These are phyloP conservation scores for Aegle marmelos DNA, from an alignment of 345 rosid genomes.

Conservation along the genomic window DNA sequence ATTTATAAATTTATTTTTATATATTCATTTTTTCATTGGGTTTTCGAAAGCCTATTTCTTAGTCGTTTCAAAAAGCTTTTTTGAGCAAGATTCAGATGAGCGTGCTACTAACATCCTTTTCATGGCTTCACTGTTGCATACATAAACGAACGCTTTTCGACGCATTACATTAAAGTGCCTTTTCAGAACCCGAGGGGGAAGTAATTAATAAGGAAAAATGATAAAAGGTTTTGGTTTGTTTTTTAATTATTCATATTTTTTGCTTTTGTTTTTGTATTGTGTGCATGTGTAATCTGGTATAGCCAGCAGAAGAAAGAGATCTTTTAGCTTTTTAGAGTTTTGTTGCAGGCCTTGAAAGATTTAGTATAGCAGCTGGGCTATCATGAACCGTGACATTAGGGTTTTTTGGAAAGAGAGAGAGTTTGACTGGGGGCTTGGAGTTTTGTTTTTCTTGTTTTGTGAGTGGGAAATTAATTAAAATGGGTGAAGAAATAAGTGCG, in stretches of 20 bases:
- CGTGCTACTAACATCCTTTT: constrained; percentile 20
- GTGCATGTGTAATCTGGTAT: neutral
- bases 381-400: constrained; percentile 2
- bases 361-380: neutral
- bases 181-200: neutral
- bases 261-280: neutral
- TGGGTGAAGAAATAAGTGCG: neutral
- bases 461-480: neutral
- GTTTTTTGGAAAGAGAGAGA: neutral
- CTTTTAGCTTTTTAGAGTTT: neutral
- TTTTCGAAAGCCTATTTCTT: neutral
- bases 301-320: neutral
- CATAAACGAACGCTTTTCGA: neutral
- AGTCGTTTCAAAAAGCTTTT: neutral
- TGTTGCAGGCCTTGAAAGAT: neutral
- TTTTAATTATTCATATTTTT: no score
- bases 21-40: no score
- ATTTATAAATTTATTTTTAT: no score
- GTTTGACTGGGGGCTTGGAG: neutral
- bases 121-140: constrained; percentile 8
- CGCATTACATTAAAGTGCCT: neutral
- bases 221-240: neutral
- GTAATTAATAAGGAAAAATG: neutral
- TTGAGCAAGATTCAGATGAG: constrained; percentile 9
- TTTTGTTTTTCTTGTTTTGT: neutral